phyloP scores from a whole-genome alignment of 129 eudicot genomes.

The Artemisia argyi region DNA sequence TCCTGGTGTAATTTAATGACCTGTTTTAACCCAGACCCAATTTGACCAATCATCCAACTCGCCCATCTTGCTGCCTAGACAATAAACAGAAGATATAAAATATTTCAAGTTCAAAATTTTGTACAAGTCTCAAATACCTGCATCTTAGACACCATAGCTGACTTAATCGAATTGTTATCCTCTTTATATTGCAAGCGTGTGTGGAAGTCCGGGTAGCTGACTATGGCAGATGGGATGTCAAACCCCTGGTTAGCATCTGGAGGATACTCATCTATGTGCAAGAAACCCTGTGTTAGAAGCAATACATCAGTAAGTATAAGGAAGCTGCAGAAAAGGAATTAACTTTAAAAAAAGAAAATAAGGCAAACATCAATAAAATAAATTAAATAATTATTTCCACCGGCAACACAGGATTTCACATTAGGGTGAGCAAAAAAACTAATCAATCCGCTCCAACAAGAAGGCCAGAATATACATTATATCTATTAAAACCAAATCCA shows the following conservation, averaged over 20 bases:
- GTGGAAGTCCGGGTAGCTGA: conserved; percentile 72
- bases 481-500: too few species aligned
- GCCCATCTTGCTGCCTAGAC: conserved; percentile 3
- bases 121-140: conserved; percentile 14
- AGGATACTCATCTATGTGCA: conserved; percentile 97
- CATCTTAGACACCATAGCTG: conserved; percentile 67
- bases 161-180: conserved; percentile 37
- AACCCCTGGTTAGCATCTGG: conserved; percentile 99
- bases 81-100: conserved; percentile 3
- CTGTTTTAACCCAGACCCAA: background rate
- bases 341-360: too few species aligned
- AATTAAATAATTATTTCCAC: too few species aligned
- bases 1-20: too few species aligned
- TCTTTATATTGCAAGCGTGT: conserved; percentile 49
- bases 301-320: background rate
- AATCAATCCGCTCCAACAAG: too few species aligned
- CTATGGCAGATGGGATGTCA: conserved; percentile 94
- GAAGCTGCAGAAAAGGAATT: too few species aligned
- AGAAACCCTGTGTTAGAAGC: conserved; percentile 67
- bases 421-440: too few species aligned
- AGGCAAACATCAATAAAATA: too few species aligned
- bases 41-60: background rate
- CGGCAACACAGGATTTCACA: too few species aligned
- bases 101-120: background rate
- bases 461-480: too few species aligned